phyloP scores from a whole-genome alignment of 257 asterid species.

The Przewalskia tangutica region DNA sequence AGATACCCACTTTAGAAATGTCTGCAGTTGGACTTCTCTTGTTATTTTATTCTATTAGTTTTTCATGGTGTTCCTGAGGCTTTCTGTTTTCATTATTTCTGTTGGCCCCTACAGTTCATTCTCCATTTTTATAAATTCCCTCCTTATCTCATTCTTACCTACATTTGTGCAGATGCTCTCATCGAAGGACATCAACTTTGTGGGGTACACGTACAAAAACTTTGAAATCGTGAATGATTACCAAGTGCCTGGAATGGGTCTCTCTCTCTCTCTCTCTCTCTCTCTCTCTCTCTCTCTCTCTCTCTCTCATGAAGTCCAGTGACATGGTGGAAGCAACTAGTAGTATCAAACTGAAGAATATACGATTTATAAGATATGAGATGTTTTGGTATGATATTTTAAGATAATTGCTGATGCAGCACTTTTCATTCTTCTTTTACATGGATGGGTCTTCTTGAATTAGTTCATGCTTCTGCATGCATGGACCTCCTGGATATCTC shows the following conservation, averaged over 20 bases:
- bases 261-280: slow-evolving; percentile 21
- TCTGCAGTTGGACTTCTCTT: not conserved
- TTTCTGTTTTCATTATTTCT: not conserved
- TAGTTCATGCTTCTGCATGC: not conserved
- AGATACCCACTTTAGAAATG: not conserved
- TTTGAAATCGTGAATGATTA: slow-evolving; percentile 91
- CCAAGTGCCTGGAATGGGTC: slow-evolving; percentile 94
- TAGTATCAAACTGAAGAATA: not conserved
- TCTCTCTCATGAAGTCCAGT: not conserved
- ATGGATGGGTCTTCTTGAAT: not conserved
- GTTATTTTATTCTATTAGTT: not conserved
- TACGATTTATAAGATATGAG: not conserved
- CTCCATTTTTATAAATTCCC: slow-evolving; percentile 2
- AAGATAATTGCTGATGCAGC: not conserved
- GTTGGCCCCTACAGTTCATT: not conserved
- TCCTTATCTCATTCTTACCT: not conserved
- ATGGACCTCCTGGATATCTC: not conserved
- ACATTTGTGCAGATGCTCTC: slow-evolving; percentile 66
- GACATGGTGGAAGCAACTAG: not conserved
- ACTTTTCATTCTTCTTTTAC: not conserved
- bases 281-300: no score
- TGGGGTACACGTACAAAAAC: slow-evolving; percentile 96
- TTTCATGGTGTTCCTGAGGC: not conserved
- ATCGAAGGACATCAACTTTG: slow-evolving; percentile 90
- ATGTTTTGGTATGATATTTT: not conserved